Conservation (phyloP, 2,329 filamentous ascomycete genomes). For the Verticillium longisporum region DNA sequence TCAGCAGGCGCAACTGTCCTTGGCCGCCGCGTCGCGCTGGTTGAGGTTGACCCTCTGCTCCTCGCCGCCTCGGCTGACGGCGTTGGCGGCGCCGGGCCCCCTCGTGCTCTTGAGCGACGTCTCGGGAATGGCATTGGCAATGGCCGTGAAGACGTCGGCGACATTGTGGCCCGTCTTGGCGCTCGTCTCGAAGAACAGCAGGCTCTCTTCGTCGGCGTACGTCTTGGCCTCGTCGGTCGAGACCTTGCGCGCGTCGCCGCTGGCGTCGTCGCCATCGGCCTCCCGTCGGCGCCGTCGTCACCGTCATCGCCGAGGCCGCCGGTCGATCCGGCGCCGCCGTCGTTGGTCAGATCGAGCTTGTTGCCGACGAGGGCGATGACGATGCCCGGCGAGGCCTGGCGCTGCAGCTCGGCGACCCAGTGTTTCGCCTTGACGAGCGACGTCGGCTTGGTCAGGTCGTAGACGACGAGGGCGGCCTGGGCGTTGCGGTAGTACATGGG, state of each 20-base stretch:
- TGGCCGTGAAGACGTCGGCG: slow-evolving; percentile 92
- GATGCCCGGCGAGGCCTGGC: slow-evolving; percentile 91
- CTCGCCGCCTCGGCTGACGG: slow-evolving; percentile 53
- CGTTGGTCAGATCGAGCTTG: slow-evolving; percentile 82
- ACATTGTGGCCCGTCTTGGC: slow-evolving; percentile 96
- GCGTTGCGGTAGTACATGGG: slow-evolving; percentile 99
- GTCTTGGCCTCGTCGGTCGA: slow-evolving; percentile 83
- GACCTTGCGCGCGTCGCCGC: slow-evolving; percentile 77
- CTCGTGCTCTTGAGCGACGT: slow-evolving; percentile 87
- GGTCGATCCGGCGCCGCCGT: slow-evolving; percentile 33
- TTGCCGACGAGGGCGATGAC: slow-evolving; percentile 97
- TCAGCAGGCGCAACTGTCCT: slow-evolving; percentile 88
- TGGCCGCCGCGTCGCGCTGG: slow-evolving; percentile 65
- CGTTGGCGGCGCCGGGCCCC: slow-evolving; percentile 56
- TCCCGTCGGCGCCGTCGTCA: slow-evolving; percentile 36
- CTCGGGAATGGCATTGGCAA: slow-evolving; percentile 96
- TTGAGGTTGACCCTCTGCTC: slow-evolving; percentile 80
- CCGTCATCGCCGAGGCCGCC: slow-evolving; percentile 29
- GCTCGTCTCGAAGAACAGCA: slow-evolving; percentile 96
- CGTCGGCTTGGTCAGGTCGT: slow-evolving; percentile 95
- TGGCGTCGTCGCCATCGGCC: slow-evolving; percentile 52
- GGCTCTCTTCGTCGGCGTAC: slow-evolving; percentile 89
- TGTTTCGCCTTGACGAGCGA: slow-evolving; percentile 96
- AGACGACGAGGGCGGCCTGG: slow-evolving; percentile 94
- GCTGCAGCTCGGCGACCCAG: slow-evolving; percentile 96